Evolutionary conservation across 768 basidiomycete genomes (phyloP).

Genomic region (Lyophyllum decastes): DNA sequence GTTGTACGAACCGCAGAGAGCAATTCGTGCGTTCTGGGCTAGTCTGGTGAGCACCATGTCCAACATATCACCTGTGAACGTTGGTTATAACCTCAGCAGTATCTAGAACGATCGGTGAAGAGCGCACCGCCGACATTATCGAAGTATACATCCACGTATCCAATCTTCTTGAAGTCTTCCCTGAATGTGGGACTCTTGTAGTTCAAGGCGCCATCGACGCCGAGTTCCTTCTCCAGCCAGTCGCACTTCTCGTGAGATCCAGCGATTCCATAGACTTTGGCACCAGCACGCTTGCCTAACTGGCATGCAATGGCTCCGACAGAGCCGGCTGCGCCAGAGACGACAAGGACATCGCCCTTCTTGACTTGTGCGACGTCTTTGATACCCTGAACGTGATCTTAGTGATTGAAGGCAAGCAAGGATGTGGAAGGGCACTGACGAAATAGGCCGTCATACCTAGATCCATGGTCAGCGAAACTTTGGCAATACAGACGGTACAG

Average conservation of each 20-base stretch:
- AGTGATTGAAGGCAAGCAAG: neutral
- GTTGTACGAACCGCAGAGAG: slow-evolving; percentile 76
- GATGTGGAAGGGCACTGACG: slow-evolving; percentile 39
- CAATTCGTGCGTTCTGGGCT: slow-evolving; percentile 77
- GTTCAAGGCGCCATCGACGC: slow-evolving; percentile 81
- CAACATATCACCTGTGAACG: slow-evolving; percentile 68
- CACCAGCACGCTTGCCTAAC: slow-evolving; percentile 76
- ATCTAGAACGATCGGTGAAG: neutral
- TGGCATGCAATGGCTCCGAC: slow-evolving; percentile 86
- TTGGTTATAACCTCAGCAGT: neutral
- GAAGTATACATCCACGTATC: slow-evolving; percentile 83
- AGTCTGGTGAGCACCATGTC: slow-evolving; percentile 75
- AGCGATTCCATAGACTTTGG: slow-evolving; percentile 86
- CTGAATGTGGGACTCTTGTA: slow-evolving; percentile 81
- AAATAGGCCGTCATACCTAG: slow-evolving; percentile 89
- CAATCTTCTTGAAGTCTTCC: slow-evolving; percentile 72
- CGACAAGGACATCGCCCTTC: slow-evolving; percentile 81
- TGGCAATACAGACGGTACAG: neutral
- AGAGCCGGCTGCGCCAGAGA: slow-evolving; percentile 89
- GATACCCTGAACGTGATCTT: slow-evolving; percentile 59
- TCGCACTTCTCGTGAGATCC: slow-evolving; percentile 82
- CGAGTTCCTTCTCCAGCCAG: slow-evolving; percentile 84
- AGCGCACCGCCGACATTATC: slow-evolving; percentile 71
- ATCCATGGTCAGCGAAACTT: neutral
- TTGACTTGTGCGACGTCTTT: slow-evolving; percentile 80